Evolutionary conservation across 805 yeast species (phyloP).

Genomic region (Schwanniomyces vanrijiae): DNA sequence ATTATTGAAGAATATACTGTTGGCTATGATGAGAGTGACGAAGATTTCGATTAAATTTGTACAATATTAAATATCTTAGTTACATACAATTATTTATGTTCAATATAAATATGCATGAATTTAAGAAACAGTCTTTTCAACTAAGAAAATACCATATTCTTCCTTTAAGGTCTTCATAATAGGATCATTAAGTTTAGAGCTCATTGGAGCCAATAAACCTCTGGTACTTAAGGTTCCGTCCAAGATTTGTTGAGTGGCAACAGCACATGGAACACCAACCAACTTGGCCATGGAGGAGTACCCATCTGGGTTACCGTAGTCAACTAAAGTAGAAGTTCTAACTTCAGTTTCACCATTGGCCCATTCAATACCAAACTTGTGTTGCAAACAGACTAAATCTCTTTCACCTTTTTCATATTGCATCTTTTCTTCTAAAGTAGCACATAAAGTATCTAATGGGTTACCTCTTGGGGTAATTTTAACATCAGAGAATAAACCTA

Average conservation of each 20-base stretch:
- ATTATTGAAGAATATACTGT: conserved; percentile 31
- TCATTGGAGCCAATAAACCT: conserved; percentile 91
- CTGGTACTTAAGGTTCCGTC: conserved; percentile 70
- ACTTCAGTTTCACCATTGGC: conserved; percentile 87
- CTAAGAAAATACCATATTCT: conserved; percentile 80
- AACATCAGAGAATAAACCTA: conserved; percentile 82
- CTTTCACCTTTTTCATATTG: conserved; percentile 95
- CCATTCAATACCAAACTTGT: conserved; percentile 97
- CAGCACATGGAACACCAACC: conserved; percentile 98
- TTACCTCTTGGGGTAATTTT: conserved; percentile 85
- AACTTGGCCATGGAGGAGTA: conserved; percentile 98
- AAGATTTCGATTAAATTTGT: conserved; percentile 10
- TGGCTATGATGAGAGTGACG: conserved; percentile 33
- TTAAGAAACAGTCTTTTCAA: conserved; percentile 71
- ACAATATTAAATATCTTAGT: not conserved
- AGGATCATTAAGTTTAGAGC: conserved; percentile 87
- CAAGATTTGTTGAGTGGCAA: conserved; percentile 84
- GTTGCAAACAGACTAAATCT: conserved; percentile 93
- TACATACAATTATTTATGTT: conserved; percentile 1
- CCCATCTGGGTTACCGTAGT: conserved; percentile 83
- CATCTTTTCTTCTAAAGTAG: conserved; percentile 92
- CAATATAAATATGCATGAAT: not conserved
- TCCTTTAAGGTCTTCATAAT: conserved; percentile 90
- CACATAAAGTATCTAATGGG: conserved; percentile 95
- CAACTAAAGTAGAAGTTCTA: conserved; percentile 94